phyloP scores from a whole-genome alignment of 2,329 filamentous ascomycete species.

The Aspergillus fischeri region DNA sequence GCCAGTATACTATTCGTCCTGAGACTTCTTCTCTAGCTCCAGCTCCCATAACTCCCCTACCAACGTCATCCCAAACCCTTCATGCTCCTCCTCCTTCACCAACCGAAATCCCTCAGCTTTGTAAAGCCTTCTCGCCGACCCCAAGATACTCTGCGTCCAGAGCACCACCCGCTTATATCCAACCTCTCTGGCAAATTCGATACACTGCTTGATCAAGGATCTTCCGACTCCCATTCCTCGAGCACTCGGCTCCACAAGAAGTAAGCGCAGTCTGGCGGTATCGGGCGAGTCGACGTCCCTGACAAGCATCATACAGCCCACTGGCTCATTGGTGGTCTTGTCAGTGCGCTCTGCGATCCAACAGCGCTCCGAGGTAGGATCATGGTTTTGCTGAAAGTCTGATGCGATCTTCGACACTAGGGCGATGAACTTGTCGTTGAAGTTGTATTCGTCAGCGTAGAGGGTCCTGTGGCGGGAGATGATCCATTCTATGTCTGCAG shows the following conservation, averaged over 20 bases:
- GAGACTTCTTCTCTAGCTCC: background rate
- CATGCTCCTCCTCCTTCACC: conserved; percentile 17
- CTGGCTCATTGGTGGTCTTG: background rate
- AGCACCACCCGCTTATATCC: conserved; percentile 19
- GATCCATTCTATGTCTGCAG: conserved; percentile 23
- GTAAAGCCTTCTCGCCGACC: conserved; percentile 19
- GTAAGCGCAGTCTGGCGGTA: conserved; percentile 21
- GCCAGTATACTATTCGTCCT: background rate
- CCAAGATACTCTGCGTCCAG: conserved; percentile 22
- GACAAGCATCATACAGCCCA: conserved; percentile 25
- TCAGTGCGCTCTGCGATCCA: conserved; percentile 23
- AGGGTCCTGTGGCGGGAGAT: conserved; percentile 18
- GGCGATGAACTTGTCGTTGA: conserved; percentile 16
- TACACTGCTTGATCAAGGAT: conserved; percentile 16
- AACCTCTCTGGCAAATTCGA: conserved; percentile 18
- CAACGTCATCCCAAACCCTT: conserved; percentile 15
- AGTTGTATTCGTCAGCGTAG: conserved; percentile 20
- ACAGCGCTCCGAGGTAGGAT: conserved; percentile 18
- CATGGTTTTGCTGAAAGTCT: conserved; percentile 20
- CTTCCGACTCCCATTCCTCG: conserved; percentile 21
- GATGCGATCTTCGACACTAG: conserved; percentile 15
- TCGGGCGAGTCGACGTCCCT: conserved; percentile 12
- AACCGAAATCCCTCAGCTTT: conserved; percentile 18
- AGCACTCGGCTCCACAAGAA: conserved; percentile 22
- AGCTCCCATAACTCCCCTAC: conserved; percentile 23